These are phyloP conservation scores for Canavalia gladiata DNA, from an alignment of 306 rosid species.

Conservation along the genomic window DNA sequence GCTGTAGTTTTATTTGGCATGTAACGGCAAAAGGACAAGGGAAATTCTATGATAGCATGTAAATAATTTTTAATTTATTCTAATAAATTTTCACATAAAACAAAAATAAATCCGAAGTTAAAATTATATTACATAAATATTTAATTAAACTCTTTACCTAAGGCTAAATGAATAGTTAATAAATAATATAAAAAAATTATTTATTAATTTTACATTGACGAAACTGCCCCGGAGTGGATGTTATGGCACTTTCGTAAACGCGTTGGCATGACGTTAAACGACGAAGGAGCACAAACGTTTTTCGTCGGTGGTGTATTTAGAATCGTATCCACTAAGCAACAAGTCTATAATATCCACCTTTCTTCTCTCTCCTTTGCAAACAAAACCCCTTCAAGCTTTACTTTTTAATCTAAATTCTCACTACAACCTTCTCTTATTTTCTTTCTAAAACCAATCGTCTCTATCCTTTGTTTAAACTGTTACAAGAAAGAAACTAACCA, in stretches of 20 bases:
- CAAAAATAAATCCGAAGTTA: too few relatives aligned
- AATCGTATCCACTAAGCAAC: slow-evolving; percentile 49
- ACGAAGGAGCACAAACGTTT: slow-evolving; percentile 28
- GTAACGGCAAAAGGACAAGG: too few relatives aligned
- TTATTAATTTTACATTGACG: neutral
- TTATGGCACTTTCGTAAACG: neutral
- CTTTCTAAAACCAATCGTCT: neutral
- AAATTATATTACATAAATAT: too few relatives aligned
- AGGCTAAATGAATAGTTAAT: too few relatives aligned
- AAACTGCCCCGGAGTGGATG: neutral
- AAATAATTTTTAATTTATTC: too few relatives aligned
- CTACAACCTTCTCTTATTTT: neutral
- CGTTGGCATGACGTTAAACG: slow-evolving; percentile 32
- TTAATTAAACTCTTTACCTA: too few relatives aligned
- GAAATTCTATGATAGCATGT: too few relatives aligned
- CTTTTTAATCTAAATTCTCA: neutral
- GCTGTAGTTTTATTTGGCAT: too few relatives aligned
- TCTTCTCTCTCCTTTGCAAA: neutral
- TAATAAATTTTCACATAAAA: too few relatives aligned
- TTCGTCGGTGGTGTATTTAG: slow-evolving; percentile 36
- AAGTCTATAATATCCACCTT: neutral
- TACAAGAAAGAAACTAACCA: slow-evolving; percentile 38
- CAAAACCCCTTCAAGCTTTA: slow-evolving; percentile 2
- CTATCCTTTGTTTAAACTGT: slow-evolving; percentile 42
- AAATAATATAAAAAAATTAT: too few relatives aligned